A percentile compares a stretch with the other conserved stretches of the same genome.
These are phyloP conservation scores for Thraustochytrium striatum DNA, from an alignment of 352 stramenopile species.

Conservation along the genomic window DNA sequence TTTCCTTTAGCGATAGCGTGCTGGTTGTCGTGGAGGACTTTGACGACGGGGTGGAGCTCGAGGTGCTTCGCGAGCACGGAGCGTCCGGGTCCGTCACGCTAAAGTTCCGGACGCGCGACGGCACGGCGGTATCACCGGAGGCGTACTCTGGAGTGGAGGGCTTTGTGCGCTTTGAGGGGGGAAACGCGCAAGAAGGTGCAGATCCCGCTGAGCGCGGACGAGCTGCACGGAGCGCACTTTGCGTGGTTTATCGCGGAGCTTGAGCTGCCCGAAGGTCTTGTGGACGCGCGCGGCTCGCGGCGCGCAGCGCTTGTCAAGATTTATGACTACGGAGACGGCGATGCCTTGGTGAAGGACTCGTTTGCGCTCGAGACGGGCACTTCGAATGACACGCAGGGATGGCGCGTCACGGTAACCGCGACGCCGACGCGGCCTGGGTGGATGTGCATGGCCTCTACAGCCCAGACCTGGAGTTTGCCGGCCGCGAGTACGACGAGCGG, in stretches of 20 bases:
- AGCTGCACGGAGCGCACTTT: neutral
- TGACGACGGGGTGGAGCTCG: neutral
- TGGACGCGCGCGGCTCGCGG: neutral
- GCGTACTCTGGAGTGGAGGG: neutral
- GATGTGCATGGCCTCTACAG: slow-evolving; percentile 17
- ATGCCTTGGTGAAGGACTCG: neutral
- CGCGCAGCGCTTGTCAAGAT: slow-evolving; percentile 4
- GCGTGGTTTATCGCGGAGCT: slow-evolving; percentile 10
- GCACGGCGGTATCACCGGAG: neutral
- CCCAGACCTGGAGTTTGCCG: neutral
- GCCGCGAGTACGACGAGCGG: slow-evolving; percentile 13
- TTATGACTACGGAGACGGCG: slow-evolving; percentile 21
- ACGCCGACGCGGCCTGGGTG: neutral
- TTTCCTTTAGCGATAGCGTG: neutral
- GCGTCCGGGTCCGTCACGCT: neutral
- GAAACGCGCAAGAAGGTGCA: neutral
- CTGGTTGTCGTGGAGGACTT: slow-evolving; percentile 6
- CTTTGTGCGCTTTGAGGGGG: neutral
- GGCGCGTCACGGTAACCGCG: neutral
- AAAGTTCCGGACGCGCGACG: neutral
- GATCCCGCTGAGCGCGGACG: neutral
- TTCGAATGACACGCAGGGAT: neutral
- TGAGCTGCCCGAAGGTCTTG: neutral
- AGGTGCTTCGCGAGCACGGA: slow-evolving; percentile 9
- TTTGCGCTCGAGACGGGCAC: slow-evolving; percentile 2